A percentile compares a stretch with the other conserved stretches of the same genome.
Conservation (phyloP, 163 green algal genomes). For the Volvox carteri region DNA sequence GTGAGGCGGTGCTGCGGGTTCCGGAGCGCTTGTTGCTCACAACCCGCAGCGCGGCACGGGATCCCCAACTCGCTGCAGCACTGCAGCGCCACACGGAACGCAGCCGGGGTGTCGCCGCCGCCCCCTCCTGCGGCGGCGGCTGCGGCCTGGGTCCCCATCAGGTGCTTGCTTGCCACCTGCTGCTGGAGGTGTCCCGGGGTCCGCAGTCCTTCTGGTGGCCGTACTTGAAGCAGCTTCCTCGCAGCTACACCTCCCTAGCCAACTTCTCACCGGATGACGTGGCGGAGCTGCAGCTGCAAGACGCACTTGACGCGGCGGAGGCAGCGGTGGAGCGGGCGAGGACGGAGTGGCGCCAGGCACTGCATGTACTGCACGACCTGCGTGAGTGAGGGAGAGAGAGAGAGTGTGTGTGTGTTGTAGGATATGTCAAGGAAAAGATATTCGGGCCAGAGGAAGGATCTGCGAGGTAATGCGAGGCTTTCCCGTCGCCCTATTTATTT, state of each 20-base stretch:
- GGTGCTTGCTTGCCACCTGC: constrained; percentile 79
- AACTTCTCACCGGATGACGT: constrained; percentile 63
- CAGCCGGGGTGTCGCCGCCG: background rate
- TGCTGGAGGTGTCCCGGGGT: constrained; percentile 75
- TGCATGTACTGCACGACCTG: constrained; percentile 66
- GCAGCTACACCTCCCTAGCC: constrained; percentile 70
- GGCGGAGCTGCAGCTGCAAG: constrained; percentile 70
- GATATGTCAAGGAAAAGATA: too few relatives aligned
- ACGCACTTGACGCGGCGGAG: constrained; percentile 42
- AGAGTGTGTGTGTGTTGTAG: too few relatives aligned
- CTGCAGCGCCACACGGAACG: constrained; percentile 14
- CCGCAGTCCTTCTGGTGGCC: constrained; percentile 39
- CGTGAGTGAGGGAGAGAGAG: constrained; percentile 38
- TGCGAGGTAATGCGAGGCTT: too few relatives aligned
- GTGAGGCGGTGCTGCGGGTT: constrained; percentile 48
- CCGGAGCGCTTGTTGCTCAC: constrained; percentile 66
- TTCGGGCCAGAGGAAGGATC: too few relatives aligned
- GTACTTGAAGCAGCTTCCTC: constrained; percentile 79
- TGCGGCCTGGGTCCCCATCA: constrained; percentile 35
- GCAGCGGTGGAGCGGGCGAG: constrained; percentile 47
- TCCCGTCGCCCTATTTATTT: too few relatives aligned
- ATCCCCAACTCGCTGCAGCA: constrained; percentile 2
- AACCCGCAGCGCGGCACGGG: constrained; percentile 50
- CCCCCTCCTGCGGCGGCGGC: background rate
- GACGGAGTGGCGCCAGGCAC: constrained; percentile 60